Evolutionary conservation across 2,329 filamentous ascomycete species (phyloP), one percentile per base, ranked within the genome.

Genomic region (Penicillium sp.): DNA sequence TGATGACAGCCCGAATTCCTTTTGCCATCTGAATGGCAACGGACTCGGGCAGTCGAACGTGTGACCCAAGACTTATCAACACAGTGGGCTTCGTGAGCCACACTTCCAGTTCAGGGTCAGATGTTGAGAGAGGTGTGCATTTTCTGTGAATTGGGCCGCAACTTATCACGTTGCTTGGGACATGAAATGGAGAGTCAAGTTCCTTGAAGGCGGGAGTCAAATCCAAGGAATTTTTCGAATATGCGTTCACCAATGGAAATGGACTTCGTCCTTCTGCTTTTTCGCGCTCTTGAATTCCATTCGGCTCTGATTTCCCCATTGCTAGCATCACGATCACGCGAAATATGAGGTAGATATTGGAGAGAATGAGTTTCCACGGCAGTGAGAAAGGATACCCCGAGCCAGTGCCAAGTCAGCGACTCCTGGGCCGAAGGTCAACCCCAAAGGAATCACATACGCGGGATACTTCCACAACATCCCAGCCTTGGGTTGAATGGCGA

Each of bases 51-150:
- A 63, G 65, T 49, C 72, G 67, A 3, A 77, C 62, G 50, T 68
- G 70, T 0, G 80, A 79, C 0, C 82, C 82, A 1, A 84, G 67
- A 59, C 81, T 83, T 36, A 84, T 73, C n/a, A 82, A 74, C 0
- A 85, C 67, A 0, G 80, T 83, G 2, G 79, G 78, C 2, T 69
- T 64, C 0, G 66, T 60, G 3, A 84, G 70, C 82, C 82, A 84
- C 1, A 46, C 44, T 1, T 69, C 66, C 9, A 84, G 67, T n/a
- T 77, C 73, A 0, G 77, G 70, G 35, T 83, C 79, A 2, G 75
- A 69, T 16, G 77, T 69, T 13, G 66, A 49, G 0, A 82, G 70
- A 0, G 75, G 57, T 0, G 63, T 55, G 1, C 71, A 69, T 0
- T 69, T 64, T 0, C 78, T 70, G 4, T 82, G 63, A 11, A 84